phyloP scores from a whole-genome alignment of 2,329 filamentous ascomycete genomes.

The Rhytidhysteron rufulum region DNA sequence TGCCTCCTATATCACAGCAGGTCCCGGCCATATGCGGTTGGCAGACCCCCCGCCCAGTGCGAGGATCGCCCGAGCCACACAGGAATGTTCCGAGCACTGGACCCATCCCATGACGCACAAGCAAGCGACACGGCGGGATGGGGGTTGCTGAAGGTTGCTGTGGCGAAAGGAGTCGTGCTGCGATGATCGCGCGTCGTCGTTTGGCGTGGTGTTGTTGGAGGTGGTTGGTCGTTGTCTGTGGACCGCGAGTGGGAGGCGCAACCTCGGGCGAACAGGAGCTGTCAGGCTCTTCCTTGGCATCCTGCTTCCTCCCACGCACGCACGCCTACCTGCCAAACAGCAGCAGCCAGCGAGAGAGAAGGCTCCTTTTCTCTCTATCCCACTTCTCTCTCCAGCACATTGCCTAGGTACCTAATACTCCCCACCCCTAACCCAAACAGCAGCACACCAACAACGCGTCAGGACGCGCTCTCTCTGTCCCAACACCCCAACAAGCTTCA shows the following conservation, averaged over 20 bases:
- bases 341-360: not conserved
- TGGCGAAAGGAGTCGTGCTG: conserved; percentile 2
- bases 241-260: not conserved
- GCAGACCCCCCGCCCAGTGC: conserved; percentile 22
- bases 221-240: not conserved
- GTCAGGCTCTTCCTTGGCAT: not conserved
- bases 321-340: too few species aligned
- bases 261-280: not conserved
- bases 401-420: too few species aligned
- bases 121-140: conserved; percentile 16
- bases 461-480: too few species aligned
- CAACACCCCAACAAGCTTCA: too few species aligned
- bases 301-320: too few species aligned
- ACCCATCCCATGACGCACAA: conserved; percentile 26
- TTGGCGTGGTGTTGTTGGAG: not conserved
- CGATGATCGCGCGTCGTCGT: not conserved
- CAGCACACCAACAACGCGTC: too few species aligned
- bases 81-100: conserved; percentile 21
- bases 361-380: too few species aligned
- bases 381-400: too few species aligned
- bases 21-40: conserved; percentile 37
- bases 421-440: too few species aligned
- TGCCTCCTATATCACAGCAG: conserved; percentile 20
- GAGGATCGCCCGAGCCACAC: conserved; percentile 35
- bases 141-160: not conserved